Evolutionary conservation across 768 basidiomycete genomes (phyloP), one percentile per base, ranked within the genome.

Genomic region (Serendipita indica): DNA sequence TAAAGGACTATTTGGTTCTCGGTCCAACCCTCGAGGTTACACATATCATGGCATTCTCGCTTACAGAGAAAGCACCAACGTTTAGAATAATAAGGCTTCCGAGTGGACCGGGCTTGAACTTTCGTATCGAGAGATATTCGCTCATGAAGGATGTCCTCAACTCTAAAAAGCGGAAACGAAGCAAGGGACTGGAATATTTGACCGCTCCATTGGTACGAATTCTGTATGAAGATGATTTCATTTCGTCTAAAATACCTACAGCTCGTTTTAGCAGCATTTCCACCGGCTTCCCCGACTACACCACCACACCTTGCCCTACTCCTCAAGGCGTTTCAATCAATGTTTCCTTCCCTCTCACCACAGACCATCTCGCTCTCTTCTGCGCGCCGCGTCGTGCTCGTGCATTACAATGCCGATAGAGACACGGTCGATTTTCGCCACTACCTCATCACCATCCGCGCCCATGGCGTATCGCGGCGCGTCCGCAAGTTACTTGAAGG

Each of bases 241-340:
- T 14, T 7, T 34, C 20, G 14, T 30, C 18, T 20, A 39, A 25
- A 13, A 39, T 30, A 2, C 20, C 16, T 59, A 46, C 68, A 94
- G 94, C 83, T 97, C 60, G 94, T 99, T 1, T 80, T 98, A 27
- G 89, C 85, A 62, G 94, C 83, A 16, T 94, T 82, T 71, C 90
- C 81, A 57, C 81, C 76, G 60, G 84, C 81, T 54, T 82, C 79
- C 7, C 84, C 86, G 2, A 76, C 73, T 22, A 84, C 84, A 1
- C 85, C 89, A 1, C 81, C 83, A 2, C 91, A 98, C 68, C 77
- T 97, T 35, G 78, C 89, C 34, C 83, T 98, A 60, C 79, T 98
- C 67, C 85, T 92, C 79, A 96, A 96, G 70, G 81, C 91, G 60
- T 96, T 99, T 73, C 96, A 98, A 69, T 84, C 89, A 30, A 74